Evolutionary conservation across 2,329 filamentous ascomycete species (phyloP), one percentile per base, ranked within the genome.

Genomic region (Geosmithia putterillii): DNA sequence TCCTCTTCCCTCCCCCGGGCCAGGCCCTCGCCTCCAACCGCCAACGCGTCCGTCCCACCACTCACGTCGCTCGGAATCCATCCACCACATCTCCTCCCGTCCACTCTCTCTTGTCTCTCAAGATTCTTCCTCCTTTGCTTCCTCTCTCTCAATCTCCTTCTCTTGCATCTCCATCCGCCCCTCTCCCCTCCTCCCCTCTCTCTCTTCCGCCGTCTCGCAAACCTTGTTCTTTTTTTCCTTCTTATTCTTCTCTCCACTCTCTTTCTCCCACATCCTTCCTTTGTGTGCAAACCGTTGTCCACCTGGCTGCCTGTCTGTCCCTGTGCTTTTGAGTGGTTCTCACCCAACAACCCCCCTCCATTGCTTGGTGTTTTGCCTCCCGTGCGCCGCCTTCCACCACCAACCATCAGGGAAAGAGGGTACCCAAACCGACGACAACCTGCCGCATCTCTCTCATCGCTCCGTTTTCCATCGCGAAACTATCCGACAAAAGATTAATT

Each of bases 231-330:
- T 34, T 20, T n/a, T 25, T 21, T 36, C 36, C 36, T 40, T 36
- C 32, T 44, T 45, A 25, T 44, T 44, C 34, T 37, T 42, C 25
- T 23, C 38, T 19, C 19, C 42, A 23, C 40, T 42, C 44, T 42
- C 37, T 43, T 37, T 40, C 37, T 41, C 37, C 20, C 44, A 40
- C 41, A 45, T 46, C 43, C 42, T 49, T 45, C 41, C 44, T 43
- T 41, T 43, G 41, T 43, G 18, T 38, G 43, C 46, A 38, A 17
- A n/a, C n/a, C n/a, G 23, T 43, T 36, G 21, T 45, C 41, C 23
- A 23, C 21, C 23, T 40, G 17, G 39, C 17, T 35, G 38, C 39
- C 40, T 42, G 41, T 35, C 34, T 38, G n/a, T 23, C 14, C 34
- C 35, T 34, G 40, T 38, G 32, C n/a, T 41, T 37, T 34, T 17